A percentile compares a stretch with the other conserved stretches of the same genome.
phyloP scores from a whole-genome alignment of 345 rosid species.

The Fremontodendron californicum region DNA sequence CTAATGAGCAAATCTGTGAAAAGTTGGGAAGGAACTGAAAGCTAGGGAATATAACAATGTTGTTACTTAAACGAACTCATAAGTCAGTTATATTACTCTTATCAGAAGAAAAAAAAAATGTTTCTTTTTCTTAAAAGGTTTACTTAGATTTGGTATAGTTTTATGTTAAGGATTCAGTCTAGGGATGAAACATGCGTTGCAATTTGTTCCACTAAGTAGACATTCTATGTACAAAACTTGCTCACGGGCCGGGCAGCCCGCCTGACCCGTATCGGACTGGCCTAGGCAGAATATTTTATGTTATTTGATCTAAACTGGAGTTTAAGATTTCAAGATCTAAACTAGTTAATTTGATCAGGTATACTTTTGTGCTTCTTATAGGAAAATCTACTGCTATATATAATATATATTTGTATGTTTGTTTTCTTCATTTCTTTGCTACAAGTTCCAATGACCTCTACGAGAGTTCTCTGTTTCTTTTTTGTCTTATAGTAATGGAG shows the following conservation, averaged over 20 bases:
- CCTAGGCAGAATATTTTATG: no score
- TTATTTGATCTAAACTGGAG: no score
- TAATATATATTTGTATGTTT: background rate
- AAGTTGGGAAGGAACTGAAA: background rate
- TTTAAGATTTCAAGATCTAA: conserved; percentile 88
- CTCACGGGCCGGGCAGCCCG: no score
- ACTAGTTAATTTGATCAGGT: conserved; percentile 78
- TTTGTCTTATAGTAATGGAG: conserved; percentile 41
- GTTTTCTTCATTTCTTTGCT: background rate
- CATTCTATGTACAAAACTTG: background rate
- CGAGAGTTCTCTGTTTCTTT: background rate
- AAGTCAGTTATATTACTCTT: background rate
- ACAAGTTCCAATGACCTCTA: background rate
- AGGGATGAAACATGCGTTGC: background rate
- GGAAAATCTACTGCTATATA: background rate
- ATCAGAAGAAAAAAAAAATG: background rate
- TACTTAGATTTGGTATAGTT: background rate
- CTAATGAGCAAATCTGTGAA: background rate
- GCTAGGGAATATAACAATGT: background rate
- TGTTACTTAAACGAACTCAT: background rate
- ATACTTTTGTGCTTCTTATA: background rate
- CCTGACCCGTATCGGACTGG: no score
- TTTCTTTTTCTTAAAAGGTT: background rate
- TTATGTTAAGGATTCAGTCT: background rate
- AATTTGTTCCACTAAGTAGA: background rate